Evolutionary conservation across 2,329 filamentous ascomycete genomes (phyloP).

Genomic region (Colletotrichum sp.): DNA sequence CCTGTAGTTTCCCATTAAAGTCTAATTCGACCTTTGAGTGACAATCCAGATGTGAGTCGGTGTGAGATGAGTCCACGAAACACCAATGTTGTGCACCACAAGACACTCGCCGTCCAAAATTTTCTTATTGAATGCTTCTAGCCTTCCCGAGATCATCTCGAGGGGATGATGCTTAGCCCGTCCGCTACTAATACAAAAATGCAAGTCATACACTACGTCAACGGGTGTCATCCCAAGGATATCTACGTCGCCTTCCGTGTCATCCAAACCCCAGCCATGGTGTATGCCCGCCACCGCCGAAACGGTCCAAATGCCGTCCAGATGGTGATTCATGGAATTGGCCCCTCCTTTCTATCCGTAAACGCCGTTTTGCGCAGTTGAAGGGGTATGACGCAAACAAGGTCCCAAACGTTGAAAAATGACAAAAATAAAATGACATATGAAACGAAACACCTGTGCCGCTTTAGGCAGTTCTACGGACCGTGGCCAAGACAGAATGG

Average conservation of each 20-base stretch:
- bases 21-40: background rate
- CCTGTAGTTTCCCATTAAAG: background rate
- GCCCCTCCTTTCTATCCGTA: slow-evolving; percentile 1
- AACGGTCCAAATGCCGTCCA: slow-evolving; percentile 10
- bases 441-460: background rate
- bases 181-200: background rate
- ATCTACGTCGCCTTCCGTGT: background rate
- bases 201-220: slow-evolving; percentile 7
- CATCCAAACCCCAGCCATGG: slow-evolving; percentile 6
- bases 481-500: background rate
- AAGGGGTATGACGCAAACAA: slow-evolving; percentile 21
- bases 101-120: background rate
- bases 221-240: background rate
- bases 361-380: slow-evolving; percentile 18
- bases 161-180: background rate
- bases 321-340: background rate
- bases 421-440: background rate
- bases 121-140: background rate
- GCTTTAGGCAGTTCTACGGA: background rate
- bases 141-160: background rate
- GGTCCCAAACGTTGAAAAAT: background rate
- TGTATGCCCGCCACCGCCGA: background rate
- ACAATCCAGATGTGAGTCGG: background rate
- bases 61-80: background rate
- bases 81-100: background rate